Evolutionary conservation across 1,284 basidiomycete genomes (phyloP).

Genomic region (Blastosporella zonata): DNA sequence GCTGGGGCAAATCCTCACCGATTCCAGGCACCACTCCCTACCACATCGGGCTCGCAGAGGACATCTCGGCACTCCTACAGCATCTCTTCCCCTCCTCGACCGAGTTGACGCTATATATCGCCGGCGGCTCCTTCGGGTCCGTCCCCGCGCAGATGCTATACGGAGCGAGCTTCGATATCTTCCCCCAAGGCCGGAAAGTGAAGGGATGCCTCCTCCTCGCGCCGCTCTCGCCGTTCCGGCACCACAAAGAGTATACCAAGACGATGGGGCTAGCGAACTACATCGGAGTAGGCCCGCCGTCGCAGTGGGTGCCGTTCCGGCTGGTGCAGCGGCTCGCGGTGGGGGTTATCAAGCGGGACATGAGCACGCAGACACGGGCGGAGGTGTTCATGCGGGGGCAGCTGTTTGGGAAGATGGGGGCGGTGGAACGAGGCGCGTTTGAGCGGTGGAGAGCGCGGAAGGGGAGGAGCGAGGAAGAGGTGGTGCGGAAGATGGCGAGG

Average conservation of each 20-base stretch:
- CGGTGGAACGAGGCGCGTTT: slow-evolving; percentile 38
- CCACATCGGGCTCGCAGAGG: slow-evolving; percentile 39
- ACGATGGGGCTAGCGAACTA: slow-evolving; percentile 43
- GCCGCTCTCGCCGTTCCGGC: slow-evolving; percentile 43
- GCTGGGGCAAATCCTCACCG: slow-evolving; percentile 53
- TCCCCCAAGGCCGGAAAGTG: slow-evolving; percentile 46
- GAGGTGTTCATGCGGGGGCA: slow-evolving; percentile 36
- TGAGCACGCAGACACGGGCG: slow-evolving; percentile 38
- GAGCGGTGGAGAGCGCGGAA: slow-evolving; percentile 39
- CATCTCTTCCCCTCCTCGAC: slow-evolving; percentile 44
- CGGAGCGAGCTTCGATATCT: slow-evolving; percentile 45
- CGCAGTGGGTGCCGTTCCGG: slow-evolving; percentile 39
- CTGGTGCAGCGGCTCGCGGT: slow-evolving; percentile 31
- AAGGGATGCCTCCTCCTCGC: slow-evolving; percentile 45
- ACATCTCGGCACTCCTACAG: slow-evolving; percentile 44
- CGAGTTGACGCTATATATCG: slow-evolving; percentile 43
- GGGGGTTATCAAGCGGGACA: slow-evolving; percentile 29
- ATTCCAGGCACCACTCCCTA: slow-evolving; percentile 34
- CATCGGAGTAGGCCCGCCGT: slow-evolving; percentile 41
- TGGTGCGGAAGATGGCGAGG: slow-evolving; percentile 38
- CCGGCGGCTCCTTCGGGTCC: slow-evolving; percentile 54
- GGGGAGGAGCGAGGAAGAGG: slow-evolving; percentile 40
- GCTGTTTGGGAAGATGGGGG: slow-evolving; percentile 44
- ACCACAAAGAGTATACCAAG: slow-evolving; percentile 42
- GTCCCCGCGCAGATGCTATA: slow-evolving; percentile 55